Evolutionary conservation across 495 filamentous ascomycete species (phyloP).

Genomic region (Aspergillus bridgeri): DNA sequence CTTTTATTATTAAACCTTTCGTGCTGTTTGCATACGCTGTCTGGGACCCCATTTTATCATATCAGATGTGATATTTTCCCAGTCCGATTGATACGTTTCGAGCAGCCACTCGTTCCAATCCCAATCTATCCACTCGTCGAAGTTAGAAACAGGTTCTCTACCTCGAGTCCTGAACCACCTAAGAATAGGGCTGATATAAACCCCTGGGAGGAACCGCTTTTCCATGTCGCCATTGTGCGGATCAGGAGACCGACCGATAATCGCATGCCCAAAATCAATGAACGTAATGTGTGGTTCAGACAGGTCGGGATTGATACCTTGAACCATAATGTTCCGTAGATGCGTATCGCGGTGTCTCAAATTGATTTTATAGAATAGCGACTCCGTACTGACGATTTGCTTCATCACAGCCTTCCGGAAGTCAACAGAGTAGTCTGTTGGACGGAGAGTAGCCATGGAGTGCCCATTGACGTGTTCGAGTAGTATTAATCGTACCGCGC

Average conservation of each 20-base stretch:
- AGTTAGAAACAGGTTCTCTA: background rate
- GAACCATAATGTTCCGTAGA: background rate
- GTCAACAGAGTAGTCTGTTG: background rate
- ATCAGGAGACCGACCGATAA: background rate
- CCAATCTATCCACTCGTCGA: background rate
- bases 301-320: background rate
- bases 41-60: slow-evolving; percentile 1
- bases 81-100: background rate
- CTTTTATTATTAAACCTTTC: too few relatives aligned
- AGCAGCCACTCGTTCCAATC: slow-evolving; percentile 3
- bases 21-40: too few relatives aligned
- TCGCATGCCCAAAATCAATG: slow-evolving; percentile 2
- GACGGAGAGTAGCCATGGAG: background rate
- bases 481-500: slow-evolving; percentile 1
- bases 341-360: background rate
- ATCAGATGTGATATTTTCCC: background rate
- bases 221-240: background rate
- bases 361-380: slow-evolving; percentile 3
- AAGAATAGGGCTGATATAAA: slow-evolving; percentile 3
- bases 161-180: slow-evolving; percentile 1
- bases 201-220: background rate
- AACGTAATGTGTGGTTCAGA: background rate
- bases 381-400: background rate
- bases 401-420: background rate
- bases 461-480: background rate